phyloP scores from a whole-genome alignment of 768 basidiomycete genomes.

The Agrocybe praecox region DNA sequence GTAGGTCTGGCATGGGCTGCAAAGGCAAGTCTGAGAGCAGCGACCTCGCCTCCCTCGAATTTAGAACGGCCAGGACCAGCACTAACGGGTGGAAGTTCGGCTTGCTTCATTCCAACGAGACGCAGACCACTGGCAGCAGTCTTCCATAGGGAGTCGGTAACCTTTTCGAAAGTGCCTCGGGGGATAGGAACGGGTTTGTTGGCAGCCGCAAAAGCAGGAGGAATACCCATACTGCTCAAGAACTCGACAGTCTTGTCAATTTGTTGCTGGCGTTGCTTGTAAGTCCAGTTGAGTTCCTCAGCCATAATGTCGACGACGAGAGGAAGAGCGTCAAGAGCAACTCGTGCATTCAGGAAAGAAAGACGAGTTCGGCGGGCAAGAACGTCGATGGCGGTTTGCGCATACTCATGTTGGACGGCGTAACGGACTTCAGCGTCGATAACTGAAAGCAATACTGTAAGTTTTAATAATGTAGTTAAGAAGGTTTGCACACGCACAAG shows the following conservation, averaged over 20 bases:
- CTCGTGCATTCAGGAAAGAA: constrained; percentile 89
- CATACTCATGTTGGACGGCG: constrained; percentile 89
- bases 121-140: constrained; percentile 45
- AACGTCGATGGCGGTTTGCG: constrained; percentile 89
- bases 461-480: background rate
- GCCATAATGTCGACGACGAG: constrained; percentile 91
- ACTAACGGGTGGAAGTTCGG: constrained; percentile 12
- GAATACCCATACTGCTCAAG: constrained; percentile 85
- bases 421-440: constrained; percentile 94
- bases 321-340: constrained; percentile 83
- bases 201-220: constrained; percentile 42
- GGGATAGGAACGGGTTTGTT: constrained; percentile 25
- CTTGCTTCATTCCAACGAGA: constrained; percentile 2
- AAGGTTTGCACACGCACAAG: constrained; percentile 55
- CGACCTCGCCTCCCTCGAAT: constrained; percentile 49
- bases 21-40: constrained; percentile 40
- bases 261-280: constrained; percentile 58
- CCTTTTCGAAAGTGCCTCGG: constrained; percentile 27
- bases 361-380: constrained; percentile 90
- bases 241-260: constrained; percentile 61
- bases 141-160: constrained; percentile 26
- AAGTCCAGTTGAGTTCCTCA: constrained; percentile 79
- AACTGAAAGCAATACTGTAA: constrained; percentile 38
- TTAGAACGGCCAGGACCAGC: constrained; percentile 38
- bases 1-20: constrained; percentile 17